Conservation (phyloP, 2,329 filamentous ascomycete genomes). For the Fusarium sp. region DNA sequence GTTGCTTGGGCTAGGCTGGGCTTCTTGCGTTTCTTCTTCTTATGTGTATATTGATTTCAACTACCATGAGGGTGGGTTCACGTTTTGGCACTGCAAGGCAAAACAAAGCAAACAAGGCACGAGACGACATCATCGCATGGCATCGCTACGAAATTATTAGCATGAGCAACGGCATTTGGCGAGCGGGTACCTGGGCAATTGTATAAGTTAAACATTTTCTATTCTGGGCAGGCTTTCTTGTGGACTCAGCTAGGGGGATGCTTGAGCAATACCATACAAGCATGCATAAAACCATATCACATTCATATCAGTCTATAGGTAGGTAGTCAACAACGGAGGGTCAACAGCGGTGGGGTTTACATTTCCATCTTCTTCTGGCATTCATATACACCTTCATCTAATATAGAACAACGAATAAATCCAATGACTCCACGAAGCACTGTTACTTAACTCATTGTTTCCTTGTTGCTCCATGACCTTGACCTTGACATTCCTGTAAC, state of each 20-base stretch:
- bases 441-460: neutral
- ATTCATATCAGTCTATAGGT: neutral
- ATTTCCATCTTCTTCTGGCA: neutral
- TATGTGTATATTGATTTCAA: constrained; percentile 20
- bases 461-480: neutral
- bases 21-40: constrained; percentile 5
- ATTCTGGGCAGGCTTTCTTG: neutral
- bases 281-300: too few species aligned
- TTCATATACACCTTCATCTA: neutral
- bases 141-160: constrained; percentile 23
- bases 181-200: constrained; percentile 29
- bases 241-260: constrained; percentile 9
- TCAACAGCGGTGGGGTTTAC: neutral
- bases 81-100: constrained; percentile 6
- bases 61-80: constrained; percentile 4
- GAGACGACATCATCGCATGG: constrained; percentile 17
- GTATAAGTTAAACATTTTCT: constrained; percentile 15
- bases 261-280: constrained; percentile 15
- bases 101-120: neutral
- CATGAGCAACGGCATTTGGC: constrained; percentile 25
- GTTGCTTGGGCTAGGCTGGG: neutral
- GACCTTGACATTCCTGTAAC: neutral
- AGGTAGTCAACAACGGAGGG: neutral
- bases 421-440: constrained; percentile 16
- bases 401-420: constrained; percentile 25